These are phyloP conservation scores for Medicago arabica DNA, from an alignment of 306 rosid genomes.

Conservation along the genomic window DNA sequence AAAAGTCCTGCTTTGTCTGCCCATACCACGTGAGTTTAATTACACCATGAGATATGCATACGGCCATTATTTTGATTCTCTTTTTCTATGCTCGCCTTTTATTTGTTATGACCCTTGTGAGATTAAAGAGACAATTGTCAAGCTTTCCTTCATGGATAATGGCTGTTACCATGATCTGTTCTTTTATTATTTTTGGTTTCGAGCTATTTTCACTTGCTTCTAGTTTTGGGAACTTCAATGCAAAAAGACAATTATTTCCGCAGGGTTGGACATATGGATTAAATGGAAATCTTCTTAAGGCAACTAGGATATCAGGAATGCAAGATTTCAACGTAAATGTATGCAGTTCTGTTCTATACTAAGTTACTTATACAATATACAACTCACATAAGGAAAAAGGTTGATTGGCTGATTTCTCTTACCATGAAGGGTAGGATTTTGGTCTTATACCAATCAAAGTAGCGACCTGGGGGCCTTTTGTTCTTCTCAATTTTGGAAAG, in stretches of 20 bases:
- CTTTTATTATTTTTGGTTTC: constrained; percentile 18
- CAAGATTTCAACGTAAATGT: constrained; percentile 71
- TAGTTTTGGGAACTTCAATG: constrained; percentile 16
- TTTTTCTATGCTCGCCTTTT: background rate
- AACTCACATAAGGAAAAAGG: constrained; percentile 25
- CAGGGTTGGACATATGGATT: constrained; percentile 97
- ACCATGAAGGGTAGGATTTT: constrained; percentile 70
- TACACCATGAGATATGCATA: constrained; percentile 3
- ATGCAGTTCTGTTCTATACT: constrained; percentile 46
- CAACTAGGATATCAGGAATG: constrained; percentile 78
- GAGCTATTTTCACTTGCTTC: background rate
- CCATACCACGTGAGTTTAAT: constrained; percentile 84
- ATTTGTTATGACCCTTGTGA: constrained; percentile 1
- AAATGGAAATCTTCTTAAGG: constrained; percentile 81
- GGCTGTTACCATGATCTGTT: constrained; percentile 9
- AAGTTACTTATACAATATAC: constrained; percentile 28
- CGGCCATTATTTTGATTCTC: constrained; percentile 20
- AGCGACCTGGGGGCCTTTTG: constrained; percentile 87
- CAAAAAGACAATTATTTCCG: constrained; percentile 37
- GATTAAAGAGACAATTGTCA: constrained; percentile 27
- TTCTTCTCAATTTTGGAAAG: constrained; percentile 73
- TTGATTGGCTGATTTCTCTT: constrained; percentile 54
- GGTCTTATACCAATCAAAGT: constrained; percentile 75
- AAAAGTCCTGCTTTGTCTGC: constrained; percentile 88
- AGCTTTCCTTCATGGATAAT: constrained; percentile 15